These are phyloP conservation scores for Penicillium fuscoglaucum DNA, from an alignment of 2,329 filamentous ascomycete species.

Conservation along the genomic window DNA sequence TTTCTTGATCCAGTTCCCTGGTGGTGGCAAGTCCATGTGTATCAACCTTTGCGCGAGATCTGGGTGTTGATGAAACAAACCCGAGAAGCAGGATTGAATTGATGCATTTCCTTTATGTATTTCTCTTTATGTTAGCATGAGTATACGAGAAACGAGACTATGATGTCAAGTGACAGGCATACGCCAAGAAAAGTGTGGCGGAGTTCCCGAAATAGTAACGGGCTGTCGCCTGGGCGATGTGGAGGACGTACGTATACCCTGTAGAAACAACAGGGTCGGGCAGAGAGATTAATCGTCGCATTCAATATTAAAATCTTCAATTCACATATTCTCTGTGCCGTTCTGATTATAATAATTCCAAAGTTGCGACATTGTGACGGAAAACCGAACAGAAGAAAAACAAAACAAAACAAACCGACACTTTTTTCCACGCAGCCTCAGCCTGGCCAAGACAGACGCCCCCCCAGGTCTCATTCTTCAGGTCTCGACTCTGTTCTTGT, in stretches of 20 bases:
- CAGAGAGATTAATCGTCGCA: neutral
- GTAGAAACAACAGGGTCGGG: neutral
- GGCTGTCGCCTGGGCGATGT: conserved; percentile 28
- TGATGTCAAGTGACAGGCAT: conserved; percentile 5
- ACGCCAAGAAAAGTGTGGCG: conserved; percentile 20
- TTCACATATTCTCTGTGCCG: neutral
- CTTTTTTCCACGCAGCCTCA: conserved; percentile 4
- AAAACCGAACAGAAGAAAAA: neutral
- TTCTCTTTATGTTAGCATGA: neutral
- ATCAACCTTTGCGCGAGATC: conserved; percentile 49
- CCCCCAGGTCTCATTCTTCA: conserved; percentile 1
- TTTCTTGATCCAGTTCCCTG: conserved; percentile 58
- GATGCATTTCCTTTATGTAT: neutral
- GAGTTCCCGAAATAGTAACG: conserved; percentile 26
- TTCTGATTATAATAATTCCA: neutral
- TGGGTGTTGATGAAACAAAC: conserved; percentile 43
- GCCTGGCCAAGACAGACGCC: neutral
- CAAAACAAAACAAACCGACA: conserved; percentile 6
- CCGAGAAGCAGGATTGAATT: conserved; percentile 39
- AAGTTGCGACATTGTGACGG: neutral
- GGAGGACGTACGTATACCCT: conserved; percentile 1
- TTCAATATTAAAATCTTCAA: neutral
- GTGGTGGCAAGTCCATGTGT: conserved; percentile 59
- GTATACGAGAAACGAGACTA: conserved; percentile 12
- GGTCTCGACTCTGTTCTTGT: neutral